Percentiles rank a stretch among this genome's conserved stretches.
Evolutionary conservation across 306 rosid species (phyloP).

Genomic region (Calophaca sinica): DNA sequence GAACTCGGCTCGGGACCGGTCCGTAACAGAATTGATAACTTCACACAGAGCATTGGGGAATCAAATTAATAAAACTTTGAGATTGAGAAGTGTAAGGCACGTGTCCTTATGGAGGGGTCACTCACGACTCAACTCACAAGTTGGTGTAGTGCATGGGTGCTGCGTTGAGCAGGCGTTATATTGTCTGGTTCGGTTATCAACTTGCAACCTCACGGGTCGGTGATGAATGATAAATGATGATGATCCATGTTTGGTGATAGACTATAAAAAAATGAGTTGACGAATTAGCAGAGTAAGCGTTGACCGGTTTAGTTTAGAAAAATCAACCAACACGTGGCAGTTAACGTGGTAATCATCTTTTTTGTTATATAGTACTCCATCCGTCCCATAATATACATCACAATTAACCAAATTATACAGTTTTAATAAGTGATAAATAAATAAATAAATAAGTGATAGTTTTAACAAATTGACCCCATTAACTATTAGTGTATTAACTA

Average conservation of each 20-base stretch:
- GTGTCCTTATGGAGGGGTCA: slow-evolving; percentile 41
- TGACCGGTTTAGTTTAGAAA: slow-evolving; percentile 42
- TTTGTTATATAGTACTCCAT: too few species aligned
- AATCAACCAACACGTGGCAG: slow-evolving; percentile 53
- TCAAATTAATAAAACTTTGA: background rate
- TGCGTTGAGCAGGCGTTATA: slow-evolving; percentile 9
- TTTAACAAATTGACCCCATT: too few species aligned
- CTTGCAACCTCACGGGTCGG: slow-evolving; percentile 42
- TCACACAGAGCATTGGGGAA: background rate
- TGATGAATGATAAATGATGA: slow-evolving; percentile 30
- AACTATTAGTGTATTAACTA: too few species aligned
- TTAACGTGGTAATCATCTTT: slow-evolving; percentile 27
- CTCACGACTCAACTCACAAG: slow-evolving; percentile 17
- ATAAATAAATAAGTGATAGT: too few species aligned
- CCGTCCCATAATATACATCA: too few species aligned
- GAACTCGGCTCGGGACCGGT: too few species aligned
- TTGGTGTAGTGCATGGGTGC: slow-evolving; percentile 7
- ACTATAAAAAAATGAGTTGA: slow-evolving; percentile 1
- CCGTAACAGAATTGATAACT: slow-evolving; percentile 14
- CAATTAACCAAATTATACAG: too few species aligned
- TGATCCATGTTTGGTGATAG: background rate
- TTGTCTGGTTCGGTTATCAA: slow-evolving; percentile 31
- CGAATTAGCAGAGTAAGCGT: slow-evolving; percentile 29
- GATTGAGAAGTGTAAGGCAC: slow-evolving; percentile 14
- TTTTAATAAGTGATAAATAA: too few species aligned